A percentile compares a stretch with the other conserved stretches of the same genome.
Conservation (phyloP, 2,329 filamentous ascomycete species). For the Microdochium trichocladiopsis region DNA sequence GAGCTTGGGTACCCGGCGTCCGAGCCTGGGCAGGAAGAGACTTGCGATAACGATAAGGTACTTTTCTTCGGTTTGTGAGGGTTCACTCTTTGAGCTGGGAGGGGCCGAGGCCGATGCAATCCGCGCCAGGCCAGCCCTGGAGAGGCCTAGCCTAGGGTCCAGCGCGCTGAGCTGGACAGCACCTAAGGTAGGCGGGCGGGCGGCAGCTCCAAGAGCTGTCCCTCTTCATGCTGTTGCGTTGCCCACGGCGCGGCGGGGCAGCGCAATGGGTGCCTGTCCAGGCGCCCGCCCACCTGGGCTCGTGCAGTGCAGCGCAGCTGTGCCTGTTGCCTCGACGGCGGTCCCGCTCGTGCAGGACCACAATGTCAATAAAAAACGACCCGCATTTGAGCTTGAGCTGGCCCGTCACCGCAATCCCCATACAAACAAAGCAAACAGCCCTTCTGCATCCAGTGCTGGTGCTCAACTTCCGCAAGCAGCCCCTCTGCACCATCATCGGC, state of each 20-base stretch:
- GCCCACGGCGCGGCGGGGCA: no score
- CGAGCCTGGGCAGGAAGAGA: background rate
- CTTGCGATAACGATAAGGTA: background rate
- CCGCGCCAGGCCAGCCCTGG: no score
- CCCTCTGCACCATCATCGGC: background rate
- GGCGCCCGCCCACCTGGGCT: no score
- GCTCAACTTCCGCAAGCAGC: background rate
- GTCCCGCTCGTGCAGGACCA: background rate
- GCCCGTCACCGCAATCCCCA: background rate
- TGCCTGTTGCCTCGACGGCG: background rate
- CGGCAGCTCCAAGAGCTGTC: no score
- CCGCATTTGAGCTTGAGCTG: background rate
- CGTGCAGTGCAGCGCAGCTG: background rate
- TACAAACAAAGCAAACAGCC: background rate
- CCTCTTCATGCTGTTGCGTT: no score
- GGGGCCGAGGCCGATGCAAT: no score
- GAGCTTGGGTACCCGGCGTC: background rate
- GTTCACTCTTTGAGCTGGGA: no score
- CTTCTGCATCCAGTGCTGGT: background rate
- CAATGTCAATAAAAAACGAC: constrained; percentile 1
- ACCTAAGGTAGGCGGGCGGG: no score
- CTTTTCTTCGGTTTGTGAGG: background rate
- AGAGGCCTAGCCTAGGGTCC: no score
- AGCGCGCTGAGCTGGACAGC: no score
- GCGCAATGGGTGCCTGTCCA: no score